phyloP scores from a whole-genome alignment of 495 filamentous ascomycete genomes.

The Aspergillus carlsbadensis region DNA sequence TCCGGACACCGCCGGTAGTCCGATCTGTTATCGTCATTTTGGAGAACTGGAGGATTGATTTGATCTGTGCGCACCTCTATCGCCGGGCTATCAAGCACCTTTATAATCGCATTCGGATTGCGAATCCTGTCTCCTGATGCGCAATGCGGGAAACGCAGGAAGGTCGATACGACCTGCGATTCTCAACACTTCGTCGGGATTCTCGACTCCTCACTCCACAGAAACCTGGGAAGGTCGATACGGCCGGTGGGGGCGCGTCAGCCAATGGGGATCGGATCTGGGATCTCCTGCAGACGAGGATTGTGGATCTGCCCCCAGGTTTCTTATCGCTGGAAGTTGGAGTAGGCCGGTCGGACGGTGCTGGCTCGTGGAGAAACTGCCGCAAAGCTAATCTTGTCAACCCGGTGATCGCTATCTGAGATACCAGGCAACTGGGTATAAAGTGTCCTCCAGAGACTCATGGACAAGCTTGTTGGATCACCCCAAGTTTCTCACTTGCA shows the following conservation, averaged over 20 bases:
- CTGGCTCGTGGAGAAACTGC: neutral
- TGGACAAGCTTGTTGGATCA: neutral
- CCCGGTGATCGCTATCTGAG: no score
- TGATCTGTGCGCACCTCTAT: neutral
- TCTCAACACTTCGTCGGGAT: neutral
- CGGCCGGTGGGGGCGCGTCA: neutral
- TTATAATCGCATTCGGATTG: neutral
- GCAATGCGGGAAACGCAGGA: neutral
- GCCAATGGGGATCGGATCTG: neutral
- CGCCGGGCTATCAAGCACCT: neutral
- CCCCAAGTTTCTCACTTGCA: neutral
- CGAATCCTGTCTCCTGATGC: no score
- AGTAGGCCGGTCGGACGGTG: neutral
- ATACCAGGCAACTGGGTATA: no score
- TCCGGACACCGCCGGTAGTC: neutral
- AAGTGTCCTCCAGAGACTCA: no score
- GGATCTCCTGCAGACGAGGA: neutral
- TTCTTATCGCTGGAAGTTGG: neutral
- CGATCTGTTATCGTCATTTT: neutral
- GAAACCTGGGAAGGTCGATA: slow-evolving; percentile 2
- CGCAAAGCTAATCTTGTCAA: no score
- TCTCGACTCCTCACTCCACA: neutral
- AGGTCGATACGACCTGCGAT: neutral
- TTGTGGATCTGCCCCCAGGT: slow-evolving; percentile 3
- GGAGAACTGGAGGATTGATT: neutral